Evolutionary conservation across 2,329 filamentous ascomycete genomes (phyloP).

Genomic region (Hypoxylon sp.): DNA sequence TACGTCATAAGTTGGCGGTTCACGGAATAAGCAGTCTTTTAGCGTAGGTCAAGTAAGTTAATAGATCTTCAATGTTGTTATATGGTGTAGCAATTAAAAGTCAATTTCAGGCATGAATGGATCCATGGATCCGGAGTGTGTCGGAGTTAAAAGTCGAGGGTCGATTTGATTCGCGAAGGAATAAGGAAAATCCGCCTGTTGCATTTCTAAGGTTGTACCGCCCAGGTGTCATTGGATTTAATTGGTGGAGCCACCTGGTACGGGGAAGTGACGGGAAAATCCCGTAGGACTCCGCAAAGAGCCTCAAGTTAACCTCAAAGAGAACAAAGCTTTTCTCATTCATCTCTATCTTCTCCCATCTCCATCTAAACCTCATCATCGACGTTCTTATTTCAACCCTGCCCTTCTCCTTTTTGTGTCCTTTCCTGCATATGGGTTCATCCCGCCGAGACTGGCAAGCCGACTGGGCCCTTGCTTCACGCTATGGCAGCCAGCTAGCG

Average conservation of each 20-base stretch:
- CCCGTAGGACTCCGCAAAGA: slow-evolving; percentile 4
- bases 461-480: not conserved
- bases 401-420: not conserved
- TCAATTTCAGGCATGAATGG: not conserved
- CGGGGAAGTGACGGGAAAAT: not conserved
- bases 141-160: not conserved
- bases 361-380: not conserved
- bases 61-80: no score
- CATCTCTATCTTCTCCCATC: not conserved
- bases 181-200: not conserved
- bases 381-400: not conserved
- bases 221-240: not conserved
- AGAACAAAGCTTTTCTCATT: slow-evolving; percentile 1
- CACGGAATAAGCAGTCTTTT: no score
- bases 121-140: not conserved
- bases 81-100: no score
- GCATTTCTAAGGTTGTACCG: not conserved
- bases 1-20: no score
- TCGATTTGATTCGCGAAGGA: not conserved
- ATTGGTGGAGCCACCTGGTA: not conserved
- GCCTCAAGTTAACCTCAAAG: slow-evolving; percentile 7
- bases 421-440: not conserved
- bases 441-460: slow-evolving; percentile 1
- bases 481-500: not conserved
- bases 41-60: no score